phyloP scores from a whole-genome alignment of 2,329 filamentous ascomycete genomes.

The Aspergillus quadrilineatus region DNA sequence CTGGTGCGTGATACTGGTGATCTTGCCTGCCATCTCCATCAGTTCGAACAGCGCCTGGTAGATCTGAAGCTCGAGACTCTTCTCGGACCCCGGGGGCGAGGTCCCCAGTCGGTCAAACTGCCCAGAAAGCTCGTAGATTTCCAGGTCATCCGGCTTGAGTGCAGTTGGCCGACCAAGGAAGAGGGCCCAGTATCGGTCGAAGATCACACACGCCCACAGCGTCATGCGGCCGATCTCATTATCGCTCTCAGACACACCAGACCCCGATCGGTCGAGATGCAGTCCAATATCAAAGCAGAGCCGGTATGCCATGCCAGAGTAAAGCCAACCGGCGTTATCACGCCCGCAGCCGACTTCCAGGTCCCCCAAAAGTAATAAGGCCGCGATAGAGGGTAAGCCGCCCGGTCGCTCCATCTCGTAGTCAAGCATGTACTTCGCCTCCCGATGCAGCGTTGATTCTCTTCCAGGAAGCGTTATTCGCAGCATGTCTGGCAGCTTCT shows the following conservation, averaged over 20 bases:
- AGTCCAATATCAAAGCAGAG: conserved; percentile 1
- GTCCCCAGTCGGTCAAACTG: conserved; percentile 2
- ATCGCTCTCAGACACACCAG: background rate
- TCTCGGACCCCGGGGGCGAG: background rate
- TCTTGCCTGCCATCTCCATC: background rate
- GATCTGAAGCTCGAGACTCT: conserved; percentile 1
- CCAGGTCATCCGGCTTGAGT: background rate
- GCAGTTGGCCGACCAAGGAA: background rate
- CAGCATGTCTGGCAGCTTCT: background rate
- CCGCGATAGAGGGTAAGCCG: conserved; percentile 1
- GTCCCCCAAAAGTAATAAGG: background rate
- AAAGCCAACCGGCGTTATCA: conserved; percentile 1
- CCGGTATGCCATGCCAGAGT: conserved; percentile 1
- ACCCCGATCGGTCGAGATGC: background rate
- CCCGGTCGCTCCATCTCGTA: conserved; percentile 1
- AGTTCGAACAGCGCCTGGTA: conserved; percentile 3
- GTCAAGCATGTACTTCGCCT: conserved; percentile 5
- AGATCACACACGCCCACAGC: conserved; percentile 2
- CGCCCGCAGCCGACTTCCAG: background rate
- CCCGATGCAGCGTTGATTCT: background rate
- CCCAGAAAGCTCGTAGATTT: background rate
- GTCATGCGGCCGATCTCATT: background rate
- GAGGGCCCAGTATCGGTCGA: background rate
- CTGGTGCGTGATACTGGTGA: background rate
- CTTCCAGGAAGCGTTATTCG: background rate